Conservation (phyloP, 257 asterid genomes). For the Dorcoceras hygrometricum region DNA sequence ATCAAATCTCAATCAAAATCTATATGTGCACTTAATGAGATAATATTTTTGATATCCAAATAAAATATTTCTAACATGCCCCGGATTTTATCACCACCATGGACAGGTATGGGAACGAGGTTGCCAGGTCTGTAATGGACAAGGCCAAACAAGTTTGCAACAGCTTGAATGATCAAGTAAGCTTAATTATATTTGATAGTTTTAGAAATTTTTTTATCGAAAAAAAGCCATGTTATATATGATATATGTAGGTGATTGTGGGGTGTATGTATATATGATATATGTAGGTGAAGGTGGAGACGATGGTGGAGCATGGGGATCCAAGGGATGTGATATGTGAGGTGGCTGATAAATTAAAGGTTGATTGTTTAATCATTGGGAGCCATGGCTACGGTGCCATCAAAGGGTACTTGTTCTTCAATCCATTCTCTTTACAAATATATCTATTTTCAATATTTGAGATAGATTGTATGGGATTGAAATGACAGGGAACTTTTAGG, state of each 20-base stretch:
- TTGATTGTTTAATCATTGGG: slow-evolving; percentile 66
- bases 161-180: slow-evolving; percentile 29
- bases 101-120: slow-evolving; percentile 48
- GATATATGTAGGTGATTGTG: slow-evolving; percentile 6
- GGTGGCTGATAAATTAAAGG: slow-evolving; percentile 50
- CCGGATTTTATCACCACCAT: slow-evolving; percentile 40
- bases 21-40: too few relatives aligned
- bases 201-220: not conserved
- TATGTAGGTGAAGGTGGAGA: slow-evolving; percentile 65
- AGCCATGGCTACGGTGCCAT: slow-evolving; percentile 65
- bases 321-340: slow-evolving; percentile 76
- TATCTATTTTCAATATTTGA: too few relatives aligned
- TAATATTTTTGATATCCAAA: too few relatives aligned
- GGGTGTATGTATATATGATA: not conserved
- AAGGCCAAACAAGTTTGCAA: slow-evolving; percentile 47
- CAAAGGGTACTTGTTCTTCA: slow-evolving; percentile 55
- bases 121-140: slow-evolving; percentile 43
- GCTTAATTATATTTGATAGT: slow-evolving; percentile 12
- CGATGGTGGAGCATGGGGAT: slow-evolving; percentile 55
- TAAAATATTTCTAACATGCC: too few relatives aligned
- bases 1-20: too few relatives aligned
- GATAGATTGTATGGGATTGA: too few relatives aligned
- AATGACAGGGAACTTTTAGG: slow-evolving; percentile 73
- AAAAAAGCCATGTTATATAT: too few relatives aligned
- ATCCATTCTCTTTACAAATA: not conserved